Percentiles rank a stretch among this genome's conserved stretches.
Evolutionary conservation across 140 eudicot genomes (phyloP).

Genomic region (Erigeron philadelphicus): DNA sequence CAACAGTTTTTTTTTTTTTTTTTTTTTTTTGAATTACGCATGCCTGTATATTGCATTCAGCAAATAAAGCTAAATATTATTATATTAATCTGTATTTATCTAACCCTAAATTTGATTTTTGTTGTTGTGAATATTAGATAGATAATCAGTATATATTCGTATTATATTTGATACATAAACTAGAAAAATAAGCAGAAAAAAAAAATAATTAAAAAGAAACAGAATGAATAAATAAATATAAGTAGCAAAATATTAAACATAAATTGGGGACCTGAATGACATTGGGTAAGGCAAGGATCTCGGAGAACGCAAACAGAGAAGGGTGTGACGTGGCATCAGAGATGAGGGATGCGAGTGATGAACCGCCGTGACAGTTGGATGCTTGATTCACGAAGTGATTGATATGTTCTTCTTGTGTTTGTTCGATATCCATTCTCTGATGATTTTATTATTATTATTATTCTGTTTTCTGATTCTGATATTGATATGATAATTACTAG

Average conservation of each 20-base stretch:
- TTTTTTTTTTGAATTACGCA: no score
- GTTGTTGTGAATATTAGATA: no score
- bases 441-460: neutral
- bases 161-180: no score
- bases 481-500: neutral
- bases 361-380: conserved; percentile 37
- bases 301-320: conserved; percentile 86
- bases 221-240: neutral
- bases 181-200: no score
- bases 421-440: conserved; percentile 63
- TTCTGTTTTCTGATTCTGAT: neutral
- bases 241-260: neutral
- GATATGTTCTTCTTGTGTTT: conserved; percentile 76
- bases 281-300: conserved; percentile 67
- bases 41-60: no score
- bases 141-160: no score
- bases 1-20: no score
- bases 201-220: neutral
- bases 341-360: conserved; percentile 44
- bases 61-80: no score
- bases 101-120: no score
- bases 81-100: no score
- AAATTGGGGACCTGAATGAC: conserved; percentile 44
- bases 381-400: conserved; percentile 69
- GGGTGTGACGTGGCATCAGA: conserved; percentile 78